Evolutionary conservation across 768 basidiomycete species (phyloP).

Genomic region (Leccinum barrowsii): DNA sequence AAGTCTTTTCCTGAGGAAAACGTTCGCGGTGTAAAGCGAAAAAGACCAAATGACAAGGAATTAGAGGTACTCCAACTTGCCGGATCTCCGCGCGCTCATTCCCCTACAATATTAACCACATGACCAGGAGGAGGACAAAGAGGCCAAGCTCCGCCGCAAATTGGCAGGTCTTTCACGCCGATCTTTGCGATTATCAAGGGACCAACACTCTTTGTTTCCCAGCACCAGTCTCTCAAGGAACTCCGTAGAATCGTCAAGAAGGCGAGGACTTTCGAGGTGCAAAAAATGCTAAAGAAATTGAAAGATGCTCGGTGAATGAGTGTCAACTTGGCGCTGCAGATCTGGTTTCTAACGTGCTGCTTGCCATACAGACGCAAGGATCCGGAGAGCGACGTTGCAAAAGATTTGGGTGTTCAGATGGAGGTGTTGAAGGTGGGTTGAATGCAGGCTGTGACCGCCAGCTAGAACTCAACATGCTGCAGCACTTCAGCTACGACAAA

Average conservation of each 20-base stretch:
- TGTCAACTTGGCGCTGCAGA: neutral
- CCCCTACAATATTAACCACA: conserved; percentile 1
- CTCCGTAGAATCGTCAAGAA: conserved; percentile 77
- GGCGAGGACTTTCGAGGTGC: conserved; percentile 75
- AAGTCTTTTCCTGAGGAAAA: conserved; percentile 1
- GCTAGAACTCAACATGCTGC: conserved; percentile 1
- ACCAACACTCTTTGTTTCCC: conserved; percentile 15
- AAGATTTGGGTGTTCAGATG: conserved; percentile 58
- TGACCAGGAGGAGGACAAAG: conserved; percentile 41
- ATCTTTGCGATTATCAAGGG: conserved; percentile 5
- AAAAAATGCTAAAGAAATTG: conserved; percentile 78
- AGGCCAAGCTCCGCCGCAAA: conserved; percentile 47
- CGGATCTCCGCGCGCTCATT: neutral
- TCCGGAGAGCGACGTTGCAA: conserved; percentile 36
- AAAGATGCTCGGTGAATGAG: conserved; percentile 58
- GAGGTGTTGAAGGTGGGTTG: conserved; percentile 58
- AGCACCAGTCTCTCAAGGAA: conserved; percentile 77
- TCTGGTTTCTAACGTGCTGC: neutral
- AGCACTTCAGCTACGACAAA: conserved; percentile 58
- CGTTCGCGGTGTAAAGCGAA: conserved; percentile 41
- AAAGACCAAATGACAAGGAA: conserved; percentile 39
- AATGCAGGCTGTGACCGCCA: neutral
- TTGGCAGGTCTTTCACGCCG: conserved; percentile 42
- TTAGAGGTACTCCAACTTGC: conserved; percentile 12
- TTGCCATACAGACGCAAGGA: conserved; percentile 33